Conservation (phyloP, 345 rosid genomes). For the Citrus maxima region DNA sequence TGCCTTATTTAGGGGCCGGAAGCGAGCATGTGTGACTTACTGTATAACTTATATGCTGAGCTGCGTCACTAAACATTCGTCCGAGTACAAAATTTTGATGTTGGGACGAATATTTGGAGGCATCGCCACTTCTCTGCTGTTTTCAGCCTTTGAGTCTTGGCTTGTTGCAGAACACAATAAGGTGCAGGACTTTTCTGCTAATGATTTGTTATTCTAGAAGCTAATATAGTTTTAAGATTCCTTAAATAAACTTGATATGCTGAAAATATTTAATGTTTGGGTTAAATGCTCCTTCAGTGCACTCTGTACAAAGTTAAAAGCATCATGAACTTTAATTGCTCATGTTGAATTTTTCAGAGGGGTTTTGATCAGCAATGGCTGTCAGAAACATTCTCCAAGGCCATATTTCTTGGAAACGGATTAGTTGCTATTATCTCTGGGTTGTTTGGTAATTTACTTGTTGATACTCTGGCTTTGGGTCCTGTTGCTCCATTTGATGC, state of each 20-base stretch:
- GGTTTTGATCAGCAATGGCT: constrained; percentile 74
- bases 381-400: constrained; percentile 73
- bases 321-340: background rate
- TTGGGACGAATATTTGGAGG: constrained; percentile 74
- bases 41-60: constrained; percentile 69
- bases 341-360: constrained; percentile 34
- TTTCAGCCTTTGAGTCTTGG: constrained; percentile 84
- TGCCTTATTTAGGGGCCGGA: constrained; percentile 49
- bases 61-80: constrained; percentile 77
- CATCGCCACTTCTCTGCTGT: constrained; percentile 71
- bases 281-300: background rate
- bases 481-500: constrained; percentile 80
- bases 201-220: background rate
- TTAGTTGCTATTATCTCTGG: constrained; percentile 64
- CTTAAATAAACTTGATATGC: background rate
- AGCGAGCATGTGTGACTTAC: constrained; percentile 66
- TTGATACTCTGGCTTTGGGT: constrained; percentile 48
- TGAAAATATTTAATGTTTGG: background rate
- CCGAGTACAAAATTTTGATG: constrained; percentile 64
- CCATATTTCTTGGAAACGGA: constrained; percentile 70
- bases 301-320: no score
- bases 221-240: background rate
- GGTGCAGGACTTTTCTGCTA: constrained; percentile 27
- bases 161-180: constrained; percentile 81
- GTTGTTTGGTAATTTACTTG: constrained; percentile 58